phyloP scores from a whole-genome alignment of 169 alveolate genomes.

The Perkinsus olseni region DNA sequence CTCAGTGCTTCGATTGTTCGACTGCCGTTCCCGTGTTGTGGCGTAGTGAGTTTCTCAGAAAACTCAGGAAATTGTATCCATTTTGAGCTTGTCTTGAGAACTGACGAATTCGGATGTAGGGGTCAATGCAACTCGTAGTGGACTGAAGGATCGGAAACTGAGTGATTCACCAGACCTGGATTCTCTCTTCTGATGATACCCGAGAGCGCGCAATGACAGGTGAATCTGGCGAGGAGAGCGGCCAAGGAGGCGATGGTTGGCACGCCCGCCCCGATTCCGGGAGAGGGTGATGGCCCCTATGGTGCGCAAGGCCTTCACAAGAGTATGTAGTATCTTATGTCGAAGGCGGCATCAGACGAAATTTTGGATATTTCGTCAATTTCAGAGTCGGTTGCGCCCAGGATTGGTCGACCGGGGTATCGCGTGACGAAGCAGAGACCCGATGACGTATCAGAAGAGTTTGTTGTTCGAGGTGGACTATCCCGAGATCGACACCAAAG shows the following conservation, averaged over 20 bases:
- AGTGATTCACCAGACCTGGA: no score
- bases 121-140: no score
- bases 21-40: no score
- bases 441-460: conserved; percentile 80
- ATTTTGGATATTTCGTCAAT: no score
- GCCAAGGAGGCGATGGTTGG: conserved; percentile 82
- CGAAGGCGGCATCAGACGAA: conserved; percentile 30
- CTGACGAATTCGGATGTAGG: no score
- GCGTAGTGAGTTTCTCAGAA: no score
- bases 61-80: no score
- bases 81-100: no score
- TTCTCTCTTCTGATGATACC: no score
- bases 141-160: no score
- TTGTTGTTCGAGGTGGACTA: conserved; percentile 91
- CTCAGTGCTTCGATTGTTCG: no score
- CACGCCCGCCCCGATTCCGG: conserved; percentile 48
- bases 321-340: conserved; percentile 32
- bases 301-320: conserved; percentile 3
- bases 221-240: conserved; percentile 89
- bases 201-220: no score
- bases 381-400: conserved; percentile 16
- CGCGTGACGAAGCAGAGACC: conserved; percentile 88
- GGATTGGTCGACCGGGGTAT: conserved; percentile 97
- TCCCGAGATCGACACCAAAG: conserved; percentile 76
- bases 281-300: conserved; percentile 33